These are phyloP conservation scores for Eucalyptus brandiana DNA, from an alignment of 345 rosid species.

Conservation along the genomic window DNA sequence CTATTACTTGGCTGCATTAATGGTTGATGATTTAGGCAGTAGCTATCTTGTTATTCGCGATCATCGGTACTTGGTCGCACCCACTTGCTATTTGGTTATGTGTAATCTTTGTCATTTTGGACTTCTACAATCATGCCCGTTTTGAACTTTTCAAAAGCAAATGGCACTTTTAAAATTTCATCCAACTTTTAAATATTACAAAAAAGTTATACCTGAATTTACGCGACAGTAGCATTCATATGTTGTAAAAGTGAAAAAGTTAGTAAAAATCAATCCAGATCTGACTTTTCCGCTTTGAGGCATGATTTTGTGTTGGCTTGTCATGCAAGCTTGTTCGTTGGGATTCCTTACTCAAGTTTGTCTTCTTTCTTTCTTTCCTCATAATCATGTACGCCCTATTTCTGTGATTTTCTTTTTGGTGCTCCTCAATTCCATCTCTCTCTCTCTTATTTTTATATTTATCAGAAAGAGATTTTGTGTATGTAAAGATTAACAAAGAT, in stretches of 20 bases:
- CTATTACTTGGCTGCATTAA: neutral
- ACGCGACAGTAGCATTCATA: neutral
- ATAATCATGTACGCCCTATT: neutral
- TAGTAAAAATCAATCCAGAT: neutral
- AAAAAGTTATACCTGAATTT: neutral
- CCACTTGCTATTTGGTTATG: neutral
- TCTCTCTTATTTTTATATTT: neutral
- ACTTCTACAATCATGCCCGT: neutral
- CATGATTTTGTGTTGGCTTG: neutral
- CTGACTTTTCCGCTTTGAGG: neutral
- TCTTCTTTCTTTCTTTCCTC: neutral
- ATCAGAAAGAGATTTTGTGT: neutral
- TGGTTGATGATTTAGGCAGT: neutral
- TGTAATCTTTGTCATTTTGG: neutral
- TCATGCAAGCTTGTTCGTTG: neutral
- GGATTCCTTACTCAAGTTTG: neutral
- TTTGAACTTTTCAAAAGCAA: neutral
- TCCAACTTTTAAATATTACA: neutral
- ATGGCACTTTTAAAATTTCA: neutral
- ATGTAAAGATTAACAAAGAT: neutral
- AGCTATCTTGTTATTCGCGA: neutral
- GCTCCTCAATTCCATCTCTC: neutral
- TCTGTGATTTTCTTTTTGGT: neutral
- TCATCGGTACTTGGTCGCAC: neutral
- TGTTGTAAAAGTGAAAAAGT: neutral